A percentile compares a stretch with the other conserved stretches of the same genome.
These are phyloP conservation scores for Cantharellus anzutake DNA, from an alignment of 768 basidiomycete species.

Conservation along the genomic window DNA sequence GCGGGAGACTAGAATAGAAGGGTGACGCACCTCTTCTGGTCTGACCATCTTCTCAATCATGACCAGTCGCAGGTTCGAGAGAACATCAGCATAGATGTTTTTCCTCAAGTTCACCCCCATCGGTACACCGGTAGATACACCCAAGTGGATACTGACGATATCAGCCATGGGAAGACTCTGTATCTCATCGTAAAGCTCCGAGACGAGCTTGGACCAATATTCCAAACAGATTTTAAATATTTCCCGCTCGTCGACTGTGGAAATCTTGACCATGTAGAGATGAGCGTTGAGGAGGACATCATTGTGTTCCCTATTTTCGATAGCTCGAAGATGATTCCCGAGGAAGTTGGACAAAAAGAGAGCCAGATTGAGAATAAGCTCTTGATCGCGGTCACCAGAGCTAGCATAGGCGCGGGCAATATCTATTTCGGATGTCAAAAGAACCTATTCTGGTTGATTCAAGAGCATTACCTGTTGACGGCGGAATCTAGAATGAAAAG, in stretches of 20 bases:
- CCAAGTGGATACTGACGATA: conserved; percentile 78
- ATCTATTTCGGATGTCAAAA: conserved; percentile 20
- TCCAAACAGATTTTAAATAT: conserved; percentile 99
- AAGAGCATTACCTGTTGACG: conserved; percentile 1
- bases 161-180: conserved; percentile 73
- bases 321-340: conserved; percentile 78
- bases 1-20: conserved; percentile 2
- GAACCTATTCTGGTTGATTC: neutral
- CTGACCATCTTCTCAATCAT: conserved; percentile 99
- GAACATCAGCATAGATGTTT: conserved; percentile 87
- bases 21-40: conserved; percentile 67
- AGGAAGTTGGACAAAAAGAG: conserved; percentile 97
- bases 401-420: conserved; percentile 82
- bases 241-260: conserved; percentile 94
- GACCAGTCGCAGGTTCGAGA: conserved; percentile 83
- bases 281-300: conserved; percentile 93
- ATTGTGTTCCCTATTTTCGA: conserved; percentile 78
- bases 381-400: conserved; percentile 83
- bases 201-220: conserved; percentile 91
- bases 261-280: conserved; percentile 95
- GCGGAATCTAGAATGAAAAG: neutral
- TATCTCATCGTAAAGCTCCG: conserved; percentile 93
- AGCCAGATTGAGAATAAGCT: conserved; percentile 90
- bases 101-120: conserved; percentile 43
- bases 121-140: conserved; percentile 22